Conservation (phyloP, 2,329 filamentous ascomycete species). For the Fusarium foetens region DNA sequence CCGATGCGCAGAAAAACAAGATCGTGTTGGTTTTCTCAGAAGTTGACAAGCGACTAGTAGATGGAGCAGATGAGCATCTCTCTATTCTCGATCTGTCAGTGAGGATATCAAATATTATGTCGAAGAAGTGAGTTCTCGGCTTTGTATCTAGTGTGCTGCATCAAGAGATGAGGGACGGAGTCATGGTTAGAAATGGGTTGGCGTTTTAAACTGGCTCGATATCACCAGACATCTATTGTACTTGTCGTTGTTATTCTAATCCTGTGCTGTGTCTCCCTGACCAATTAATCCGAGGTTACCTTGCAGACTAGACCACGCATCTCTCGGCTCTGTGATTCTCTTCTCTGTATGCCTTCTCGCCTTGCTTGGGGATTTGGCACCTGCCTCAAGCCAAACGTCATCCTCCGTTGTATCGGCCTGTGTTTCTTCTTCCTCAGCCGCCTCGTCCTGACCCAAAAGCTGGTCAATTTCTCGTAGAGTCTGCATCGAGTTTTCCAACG, state of each 20-base stretch:
- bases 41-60: conserved; percentile 91
- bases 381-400: conserved; percentile 51
- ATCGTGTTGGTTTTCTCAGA: conserved; percentile 93
- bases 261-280: conserved; percentile 46
- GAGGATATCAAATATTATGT: conserved; percentile 80
- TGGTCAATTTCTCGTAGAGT: conserved; percentile 60
- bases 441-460: conserved; percentile 55
- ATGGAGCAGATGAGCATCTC: conserved; percentile 95
- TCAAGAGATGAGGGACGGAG: conserved; percentile 33
- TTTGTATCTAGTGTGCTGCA: conserved; percentile 1
- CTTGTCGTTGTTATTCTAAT: conserved; percentile 14
- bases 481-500: conserved; percentile 63
- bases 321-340: conserved; percentile 42
- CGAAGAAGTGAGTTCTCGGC: conserved; percentile 50
- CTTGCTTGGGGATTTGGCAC: conserved; percentile 38
- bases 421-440: conserved; percentile 37
- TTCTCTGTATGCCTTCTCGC: conserved; percentile 43
- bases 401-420: conserved; percentile 42
- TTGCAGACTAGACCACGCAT: conserved; percentile 63
- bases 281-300: conserved; percentile 65
- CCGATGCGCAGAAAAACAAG: conserved; percentile 87
- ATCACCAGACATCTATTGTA: conserved; percentile 28
- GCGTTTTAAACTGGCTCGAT: conserved; percentile 42
- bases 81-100: conserved; percentile 87
- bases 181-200: conserved; percentile 38